These are phyloP conservation scores for Harrya chromipes DNA, from an alignment of 768 basidiomycete genomes.

Conservation along the genomic window DNA sequence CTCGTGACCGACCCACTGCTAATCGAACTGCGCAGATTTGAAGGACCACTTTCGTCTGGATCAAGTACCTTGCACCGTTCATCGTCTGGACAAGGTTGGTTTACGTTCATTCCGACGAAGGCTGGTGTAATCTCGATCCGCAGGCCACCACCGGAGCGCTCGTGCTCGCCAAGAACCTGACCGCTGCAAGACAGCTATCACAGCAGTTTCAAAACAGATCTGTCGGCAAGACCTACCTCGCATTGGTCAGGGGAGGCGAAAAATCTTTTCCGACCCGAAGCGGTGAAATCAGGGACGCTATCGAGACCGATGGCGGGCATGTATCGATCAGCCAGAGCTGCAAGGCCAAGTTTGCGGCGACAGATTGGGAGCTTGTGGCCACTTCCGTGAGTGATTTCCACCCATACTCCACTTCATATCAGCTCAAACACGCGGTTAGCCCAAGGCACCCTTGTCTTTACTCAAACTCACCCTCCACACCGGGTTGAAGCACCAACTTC, in stretches of 20 bases:
- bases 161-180: conserved; percentile 46
- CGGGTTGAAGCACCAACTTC: conserved; percentile 68
- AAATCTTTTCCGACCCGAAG: conserved; percentile 41
- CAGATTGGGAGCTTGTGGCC: conserved; percentile 56
- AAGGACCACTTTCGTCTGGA: conserved; percentile 32
- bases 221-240: conserved; percentile 60
- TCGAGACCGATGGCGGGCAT: conserved; percentile 44
- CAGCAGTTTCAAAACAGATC: conserved; percentile 49
- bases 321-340: conserved; percentile 34
- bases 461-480: conserved; percentile 55
- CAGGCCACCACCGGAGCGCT: conserved; percentile 65
- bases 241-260: conserved; percentile 53
- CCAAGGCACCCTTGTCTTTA: conserved; percentile 49
- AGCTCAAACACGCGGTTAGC: conserved; percentile 32
- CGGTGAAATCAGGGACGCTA: conserved; percentile 42
- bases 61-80: conserved; percentile 47
- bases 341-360: conserved; percentile 32
- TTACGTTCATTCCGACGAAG: not conserved
- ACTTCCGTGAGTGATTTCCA: conserved; percentile 48
- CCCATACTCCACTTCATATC: conserved; percentile 16
- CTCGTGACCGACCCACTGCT: conserved; percentile 1
- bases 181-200: conserved; percentile 46
- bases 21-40: conserved; percentile 22
- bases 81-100: conserved; percentile 63
- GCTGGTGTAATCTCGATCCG: not conserved